Conservation (phyloP, 1,139 yeast species). For the Sugiyamaella pinicola region DNA sequence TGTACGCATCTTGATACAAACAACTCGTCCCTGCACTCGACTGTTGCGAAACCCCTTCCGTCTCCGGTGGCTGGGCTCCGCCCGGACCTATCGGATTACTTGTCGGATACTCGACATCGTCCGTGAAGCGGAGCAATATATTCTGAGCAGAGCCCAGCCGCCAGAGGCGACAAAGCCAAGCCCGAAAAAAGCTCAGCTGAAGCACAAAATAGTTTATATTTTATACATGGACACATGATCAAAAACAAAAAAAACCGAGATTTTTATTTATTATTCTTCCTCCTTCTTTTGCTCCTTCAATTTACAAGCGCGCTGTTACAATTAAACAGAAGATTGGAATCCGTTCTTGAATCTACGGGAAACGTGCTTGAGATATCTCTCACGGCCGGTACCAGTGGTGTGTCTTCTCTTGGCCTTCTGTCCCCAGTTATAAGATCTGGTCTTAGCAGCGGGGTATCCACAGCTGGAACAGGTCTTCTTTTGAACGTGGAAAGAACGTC, state of each 20-base stretch:
- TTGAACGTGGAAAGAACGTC: slow-evolving; percentile 98
- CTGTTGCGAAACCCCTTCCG: no score
- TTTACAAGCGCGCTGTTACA: slow-evolving; percentile 1
- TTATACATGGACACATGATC: slow-evolving; percentile 10
- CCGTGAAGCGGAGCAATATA: no score
- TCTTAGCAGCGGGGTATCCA: slow-evolving; percentile 99
- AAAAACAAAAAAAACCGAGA: slow-evolving; percentile 5
- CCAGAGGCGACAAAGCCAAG: no score
- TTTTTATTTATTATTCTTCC: slow-evolving; percentile 9
- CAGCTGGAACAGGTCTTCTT: slow-evolving; percentile 99
- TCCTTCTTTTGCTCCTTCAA: slow-evolving; percentile 13
- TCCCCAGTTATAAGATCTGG: slow-evolving; percentile 98
- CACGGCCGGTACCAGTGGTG: slow-evolving; percentile 99
- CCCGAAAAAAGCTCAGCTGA: no score
- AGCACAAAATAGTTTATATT: slow-evolving; percentile 11
- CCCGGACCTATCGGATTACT: slow-evolving; percentile 10
- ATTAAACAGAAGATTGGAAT: slow-evolving; percentile 72
- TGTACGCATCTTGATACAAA: slow-evolving; percentile 20
- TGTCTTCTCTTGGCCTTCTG: slow-evolving; percentile 99
- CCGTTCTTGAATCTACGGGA: slow-evolving; percentile 98
- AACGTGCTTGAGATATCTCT: slow-evolving; percentile 96
- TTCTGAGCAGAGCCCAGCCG: no score
- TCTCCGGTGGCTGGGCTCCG: slow-evolving; percentile 16
- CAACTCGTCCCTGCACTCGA: neutral
- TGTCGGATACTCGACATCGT: no score